A percentile compares a stretch with the other conserved stretches of the same genome.
phyloP scores from a whole-genome alignment of 164 flowering plant species.

The Dillenia turbinata region DNA sequence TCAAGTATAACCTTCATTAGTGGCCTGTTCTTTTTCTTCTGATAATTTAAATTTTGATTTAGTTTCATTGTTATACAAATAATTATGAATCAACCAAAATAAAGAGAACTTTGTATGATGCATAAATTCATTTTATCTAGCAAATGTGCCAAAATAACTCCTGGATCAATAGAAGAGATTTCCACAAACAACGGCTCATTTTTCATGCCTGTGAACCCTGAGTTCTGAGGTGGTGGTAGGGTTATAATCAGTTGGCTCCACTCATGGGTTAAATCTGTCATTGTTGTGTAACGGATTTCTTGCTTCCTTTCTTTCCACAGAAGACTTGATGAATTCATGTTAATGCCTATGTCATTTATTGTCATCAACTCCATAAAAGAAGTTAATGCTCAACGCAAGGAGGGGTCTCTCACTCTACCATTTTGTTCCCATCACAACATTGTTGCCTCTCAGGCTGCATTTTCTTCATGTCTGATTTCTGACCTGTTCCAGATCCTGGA shows the following conservation, averaged over 20 bases:
- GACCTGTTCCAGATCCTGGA: slow-evolving; percentile 27
- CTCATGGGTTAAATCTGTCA: background rate
- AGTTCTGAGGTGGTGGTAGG: too few relatives aligned
- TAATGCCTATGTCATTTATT: slow-evolving; percentile 44
- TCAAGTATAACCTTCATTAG: slow-evolving; percentile 34
- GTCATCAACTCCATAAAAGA: slow-evolving; percentile 25
- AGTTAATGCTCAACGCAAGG: slow-evolving; percentile 1
- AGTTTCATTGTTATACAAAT: too few relatives aligned
- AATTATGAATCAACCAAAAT: too few relatives aligned
- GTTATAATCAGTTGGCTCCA: too few relatives aligned
- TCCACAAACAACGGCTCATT: too few relatives aligned
- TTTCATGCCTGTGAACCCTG: too few relatives aligned
- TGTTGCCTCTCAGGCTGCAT: slow-evolving; percentile 9
- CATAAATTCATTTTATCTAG: too few relatives aligned
- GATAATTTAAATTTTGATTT: too few relatives aligned
- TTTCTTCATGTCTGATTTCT: slow-evolving; percentile 40
- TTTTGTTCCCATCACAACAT: slow-evolving; percentile 8
- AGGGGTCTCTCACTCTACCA: slow-evolving; percentile 8
- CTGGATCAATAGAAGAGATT: too few relatives aligned
- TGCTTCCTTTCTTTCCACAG: slow-evolving; percentile 16
- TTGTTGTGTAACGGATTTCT: background rate
- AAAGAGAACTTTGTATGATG: too few relatives aligned
- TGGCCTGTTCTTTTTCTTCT: background rate
- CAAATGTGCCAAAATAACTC: too few relatives aligned
- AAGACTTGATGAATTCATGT: slow-evolving; percentile 25